phyloP scores from a whole-genome alignment of 208 protist species.

The Crithidia thermophila region DNA sequence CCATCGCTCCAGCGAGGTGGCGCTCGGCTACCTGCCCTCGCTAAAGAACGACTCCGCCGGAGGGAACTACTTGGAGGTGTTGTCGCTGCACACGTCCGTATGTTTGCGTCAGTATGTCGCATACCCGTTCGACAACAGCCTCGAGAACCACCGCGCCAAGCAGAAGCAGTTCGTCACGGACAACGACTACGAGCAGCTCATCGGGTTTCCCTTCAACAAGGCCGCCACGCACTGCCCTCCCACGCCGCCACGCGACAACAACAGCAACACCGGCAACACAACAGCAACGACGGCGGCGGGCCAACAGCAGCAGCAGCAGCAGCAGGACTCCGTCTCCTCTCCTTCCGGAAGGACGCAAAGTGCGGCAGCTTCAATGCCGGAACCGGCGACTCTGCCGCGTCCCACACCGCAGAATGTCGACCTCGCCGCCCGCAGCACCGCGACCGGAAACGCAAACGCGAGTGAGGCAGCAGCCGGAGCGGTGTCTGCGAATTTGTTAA shows the following conservation, averaged over 20 bases:
- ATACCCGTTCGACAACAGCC: conserved; percentile 79
- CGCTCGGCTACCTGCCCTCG: conserved; percentile 15
- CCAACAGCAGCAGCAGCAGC: background rate
- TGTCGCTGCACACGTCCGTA: conserved; percentile 68
- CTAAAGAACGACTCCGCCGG: conserved; percentile 6
- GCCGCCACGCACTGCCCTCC: conserved; percentile 7
- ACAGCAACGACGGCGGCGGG: background rate
- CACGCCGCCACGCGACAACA: background rate
- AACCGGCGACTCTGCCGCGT: conserved; percentile 26
- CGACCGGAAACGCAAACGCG: no score
- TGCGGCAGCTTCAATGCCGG: conserved; percentile 3
- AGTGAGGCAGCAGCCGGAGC: no score
- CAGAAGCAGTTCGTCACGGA: conserved; percentile 71
- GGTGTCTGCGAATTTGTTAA: no score
- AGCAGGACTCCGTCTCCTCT: background rate
- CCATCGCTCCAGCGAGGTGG: conserved; percentile 23
- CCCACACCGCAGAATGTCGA: background rate
- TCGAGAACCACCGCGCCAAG: conserved; percentile 61
- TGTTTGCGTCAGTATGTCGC: conserved; percentile 72
- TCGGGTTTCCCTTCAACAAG: conserved; percentile 42
- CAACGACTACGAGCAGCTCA: conserved; percentile 76
- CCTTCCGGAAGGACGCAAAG: background rate
- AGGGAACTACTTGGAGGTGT: conserved; percentile 64
- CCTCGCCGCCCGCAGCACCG: no score
- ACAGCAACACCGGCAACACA: no score